Percentiles rank a stretch among this genome's conserved stretches.
These are phyloP conservation scores for Naganishia onofrii DNA, from an alignment of 768 basidiomycete genomes.

Conservation along the genomic window DNA sequence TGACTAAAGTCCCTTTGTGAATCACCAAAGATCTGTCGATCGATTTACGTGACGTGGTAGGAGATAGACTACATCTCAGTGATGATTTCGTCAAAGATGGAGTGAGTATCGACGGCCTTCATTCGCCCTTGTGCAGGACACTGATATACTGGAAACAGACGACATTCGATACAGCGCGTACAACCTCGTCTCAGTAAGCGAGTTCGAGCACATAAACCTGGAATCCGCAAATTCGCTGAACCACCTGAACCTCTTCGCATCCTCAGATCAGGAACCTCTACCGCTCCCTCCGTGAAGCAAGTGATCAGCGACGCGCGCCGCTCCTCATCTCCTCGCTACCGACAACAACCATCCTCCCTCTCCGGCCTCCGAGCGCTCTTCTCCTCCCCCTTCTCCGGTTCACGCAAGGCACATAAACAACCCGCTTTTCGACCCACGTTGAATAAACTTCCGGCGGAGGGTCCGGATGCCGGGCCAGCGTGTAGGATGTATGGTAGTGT, in stretches of 20 bases:
- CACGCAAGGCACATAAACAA: conserved; percentile 13
- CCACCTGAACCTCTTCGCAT: too few species aligned
- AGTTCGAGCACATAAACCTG: conserved; percentile 43
- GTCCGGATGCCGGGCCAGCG: conserved; percentile 62
- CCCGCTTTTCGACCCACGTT: conserved; percentile 56
- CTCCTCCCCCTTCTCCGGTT: conserved; percentile 27
- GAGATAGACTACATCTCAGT: conserved; percentile 82
- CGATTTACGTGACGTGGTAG: conserved; percentile 88
- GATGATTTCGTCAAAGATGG: conserved; percentile 79
- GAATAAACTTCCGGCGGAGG: conserved; percentile 55
- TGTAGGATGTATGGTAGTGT: conserved; percentile 84
- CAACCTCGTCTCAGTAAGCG: conserved; percentile 53
- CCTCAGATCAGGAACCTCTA: conserved; percentile 25
- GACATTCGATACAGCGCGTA: conserved; percentile 76
- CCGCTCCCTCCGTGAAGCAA: conserved; percentile 41
- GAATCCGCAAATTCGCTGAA: conserved; percentile 51
- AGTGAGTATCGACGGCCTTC: conserved; percentile 53
- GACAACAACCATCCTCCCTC: conserved; percentile 32
- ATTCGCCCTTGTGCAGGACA: conserved; percentile 22
- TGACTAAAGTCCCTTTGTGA: background rate
- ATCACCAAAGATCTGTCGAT: conserved; percentile 70
- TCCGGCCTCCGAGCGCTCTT: conserved; percentile 42
- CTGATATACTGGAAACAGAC: conserved; percentile 9
- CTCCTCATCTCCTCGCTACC: background rate
- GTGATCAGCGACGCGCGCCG: conserved; percentile 38